phyloP scores from a whole-genome alignment of 2,329 filamentous ascomycete species.

The Xylariaceae sp. region DNA sequence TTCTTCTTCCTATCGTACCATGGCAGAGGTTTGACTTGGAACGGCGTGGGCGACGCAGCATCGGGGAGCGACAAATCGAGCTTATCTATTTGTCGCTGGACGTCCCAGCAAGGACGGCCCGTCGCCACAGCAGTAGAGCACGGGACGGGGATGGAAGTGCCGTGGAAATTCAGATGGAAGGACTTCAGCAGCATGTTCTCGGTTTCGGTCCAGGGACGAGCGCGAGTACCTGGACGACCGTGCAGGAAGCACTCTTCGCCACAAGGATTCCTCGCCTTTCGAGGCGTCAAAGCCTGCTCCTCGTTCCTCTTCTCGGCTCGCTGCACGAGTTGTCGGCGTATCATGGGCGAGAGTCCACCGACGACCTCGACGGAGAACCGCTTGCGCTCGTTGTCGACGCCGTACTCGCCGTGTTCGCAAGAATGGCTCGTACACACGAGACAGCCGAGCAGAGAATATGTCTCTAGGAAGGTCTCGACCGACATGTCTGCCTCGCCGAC shows the following conservation, averaged over 20 bases:
- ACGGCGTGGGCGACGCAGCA: constrained; percentile 24
- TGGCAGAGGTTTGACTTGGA: constrained; percentile 43
- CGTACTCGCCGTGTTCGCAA: constrained; percentile 61
- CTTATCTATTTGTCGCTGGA: constrained; percentile 43
- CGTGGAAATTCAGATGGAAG: constrained; percentile 43
- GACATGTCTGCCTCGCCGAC: constrained; percentile 35
- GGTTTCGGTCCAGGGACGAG: constrained; percentile 46
- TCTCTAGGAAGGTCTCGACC: constrained; percentile 50
- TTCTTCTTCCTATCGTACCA: constrained; percentile 60
- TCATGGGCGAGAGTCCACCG: constrained; percentile 36
- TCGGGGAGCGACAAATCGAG: constrained; percentile 36
- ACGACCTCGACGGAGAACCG: constrained; percentile 50
- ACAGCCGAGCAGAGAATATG: constrained; percentile 55
- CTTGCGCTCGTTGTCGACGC: constrained; percentile 51
- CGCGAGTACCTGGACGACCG: constrained; percentile 32
- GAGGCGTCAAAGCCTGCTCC: constrained; percentile 26
- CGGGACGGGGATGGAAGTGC: constrained; percentile 43
- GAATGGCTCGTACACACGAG: constrained; percentile 60
- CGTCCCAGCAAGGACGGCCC: constrained; percentile 52
- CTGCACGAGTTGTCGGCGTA: constrained; percentile 27
- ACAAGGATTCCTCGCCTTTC: constrained; percentile 33
- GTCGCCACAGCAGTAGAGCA: constrained; percentile 51
- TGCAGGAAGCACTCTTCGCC: constrained; percentile 43
- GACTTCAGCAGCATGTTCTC: constrained; percentile 48
- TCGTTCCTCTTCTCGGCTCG: constrained; percentile 10